Evolutionary conservation across 2,329 filamentous ascomycete genomes (phyloP), one percentile per base, ranked within the genome.

Genomic region (Ceratocystis lukuohia): DNA sequence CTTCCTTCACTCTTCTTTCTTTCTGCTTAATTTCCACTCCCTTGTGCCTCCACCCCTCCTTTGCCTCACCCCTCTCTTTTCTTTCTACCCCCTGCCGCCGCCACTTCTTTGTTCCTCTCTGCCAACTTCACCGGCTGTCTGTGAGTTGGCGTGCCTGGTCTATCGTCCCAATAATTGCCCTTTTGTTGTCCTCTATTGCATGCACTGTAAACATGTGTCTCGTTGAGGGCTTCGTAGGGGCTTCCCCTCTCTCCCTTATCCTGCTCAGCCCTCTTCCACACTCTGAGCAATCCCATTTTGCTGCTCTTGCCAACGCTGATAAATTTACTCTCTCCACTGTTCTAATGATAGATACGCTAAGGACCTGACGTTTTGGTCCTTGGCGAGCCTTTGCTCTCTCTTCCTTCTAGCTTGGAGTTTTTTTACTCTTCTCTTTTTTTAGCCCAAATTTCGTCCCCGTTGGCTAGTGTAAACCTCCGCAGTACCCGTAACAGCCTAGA

Each of bases 51-150:
- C 61, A 15, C 61, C 44, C 44, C 46, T 62, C 15, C 5, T 15
- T 28, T 46, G 2, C 57, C 20, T n/a, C 33, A 50, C 56, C 50
- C 53, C 50, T 45, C 56, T n/a, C 22, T 41, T 57, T 57, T 22
- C 64, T 61, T 20, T 44, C 5, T 22, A 5, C 50, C 56, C 20
- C 46, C 44, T 37, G 61, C 53, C 15, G 61, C 53, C 15, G 53
- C 25, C 30, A 25, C 25, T 33, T 50, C 57, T 50, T 66, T 66
- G 64, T 66, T 66, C 64, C 64, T 66, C 56, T 66, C 56, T 48
- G 53, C 50, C 57, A 61, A 41, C 41, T 56, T 44, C 64, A 25
- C 25, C 48, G 20, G 20, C 25, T 25, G 48, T 53, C 48, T 53
- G 48, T 53, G 48, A 53, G 48, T 53, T 53, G 48, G 48, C 48